These are phyloP conservation scores for Saccharomycopsis sp. DNA, from an alignment of 805 yeast genomes.

Conservation along the genomic window DNA sequence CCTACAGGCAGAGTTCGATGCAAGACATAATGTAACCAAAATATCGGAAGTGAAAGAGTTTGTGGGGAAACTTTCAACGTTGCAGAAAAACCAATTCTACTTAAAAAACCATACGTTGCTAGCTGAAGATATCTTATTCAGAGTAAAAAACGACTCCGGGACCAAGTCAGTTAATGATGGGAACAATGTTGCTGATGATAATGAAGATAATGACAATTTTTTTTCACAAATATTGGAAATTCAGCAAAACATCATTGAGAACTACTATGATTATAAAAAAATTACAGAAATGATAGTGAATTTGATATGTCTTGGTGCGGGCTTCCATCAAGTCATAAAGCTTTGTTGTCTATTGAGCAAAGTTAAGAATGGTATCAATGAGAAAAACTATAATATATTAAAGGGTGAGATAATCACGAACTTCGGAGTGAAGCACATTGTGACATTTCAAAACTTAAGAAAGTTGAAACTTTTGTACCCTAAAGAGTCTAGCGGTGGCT, in stretches of 20 bases:
- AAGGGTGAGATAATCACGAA: conserved; percentile 50
- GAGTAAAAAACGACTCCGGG: conserved; percentile 32
- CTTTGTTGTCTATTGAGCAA: conserved; percentile 52
- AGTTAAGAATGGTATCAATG: conserved; percentile 61
- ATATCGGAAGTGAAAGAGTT: conserved; percentile 62
- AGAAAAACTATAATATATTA: conserved; percentile 51
- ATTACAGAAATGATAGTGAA: conserved; percentile 36
- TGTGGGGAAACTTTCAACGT: conserved; percentile 59
- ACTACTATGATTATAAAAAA: conserved; percentile 21
- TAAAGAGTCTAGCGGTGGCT: conserved; percentile 22
- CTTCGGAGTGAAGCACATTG: conserved; percentile 53
- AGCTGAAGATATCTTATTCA: conserved; percentile 56
- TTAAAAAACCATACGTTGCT: conserved; percentile 67
- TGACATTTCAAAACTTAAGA: conserved; percentile 42
- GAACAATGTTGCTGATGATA: conserved; percentile 22
- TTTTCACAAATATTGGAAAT: conserved; percentile 22
- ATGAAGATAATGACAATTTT: conserved; percentile 19
- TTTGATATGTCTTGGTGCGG: conserved; percentile 31
- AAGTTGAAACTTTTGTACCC: conserved; percentile 42
- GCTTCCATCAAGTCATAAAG: conserved; percentile 31
- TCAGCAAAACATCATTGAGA: conserved; percentile 16
- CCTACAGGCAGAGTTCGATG: conserved; percentile 63
- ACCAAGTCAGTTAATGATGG: conserved; percentile 23
- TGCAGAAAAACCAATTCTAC: conserved; percentile 61
- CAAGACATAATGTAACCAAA: conserved; percentile 47